These are phyloP conservation scores for Claviceps maximensis DNA, from an alignment of 2,329 filamentous ascomycete species.

Conservation along the genomic window DNA sequence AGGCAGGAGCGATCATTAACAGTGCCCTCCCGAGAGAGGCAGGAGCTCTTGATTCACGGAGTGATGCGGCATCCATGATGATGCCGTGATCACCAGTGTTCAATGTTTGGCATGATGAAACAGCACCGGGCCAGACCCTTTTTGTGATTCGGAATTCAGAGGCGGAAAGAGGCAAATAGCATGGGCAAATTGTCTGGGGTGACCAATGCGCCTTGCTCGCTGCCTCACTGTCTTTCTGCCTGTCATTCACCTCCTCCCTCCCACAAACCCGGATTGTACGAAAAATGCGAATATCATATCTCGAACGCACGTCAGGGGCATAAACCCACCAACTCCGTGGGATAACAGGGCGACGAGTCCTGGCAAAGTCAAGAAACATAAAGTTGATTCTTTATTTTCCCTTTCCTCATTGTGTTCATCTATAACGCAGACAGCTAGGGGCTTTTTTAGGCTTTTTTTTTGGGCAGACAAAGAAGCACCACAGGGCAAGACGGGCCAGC, in stretches of 20 bases:
- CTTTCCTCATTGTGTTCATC: not conserved
- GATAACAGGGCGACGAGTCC: not conserved
- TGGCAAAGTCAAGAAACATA: not conserved
- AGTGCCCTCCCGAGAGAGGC: not conserved
- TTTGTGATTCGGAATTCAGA: not conserved
- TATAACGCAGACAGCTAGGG: not conserved
- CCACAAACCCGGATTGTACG: too few species aligned
- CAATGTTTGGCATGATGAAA: not conserved
- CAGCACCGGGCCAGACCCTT: too few species aligned
- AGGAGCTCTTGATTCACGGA: not conserved
- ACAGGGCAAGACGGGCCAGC: too few species aligned
- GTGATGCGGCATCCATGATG: not conserved
- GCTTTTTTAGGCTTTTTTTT: not conserved
- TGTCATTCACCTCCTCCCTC: too few species aligned
- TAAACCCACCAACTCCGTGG: not conserved
- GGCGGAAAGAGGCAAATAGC: not conserved
- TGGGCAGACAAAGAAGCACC: not conserved
- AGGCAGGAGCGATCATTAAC: not conserved
- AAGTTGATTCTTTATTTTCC: too few species aligned
- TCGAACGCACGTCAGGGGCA: not conserved
- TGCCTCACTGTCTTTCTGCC: not conserved
- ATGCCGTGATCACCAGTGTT: not conserved
- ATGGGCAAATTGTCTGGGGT: not conserved
- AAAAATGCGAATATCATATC: not conserved
- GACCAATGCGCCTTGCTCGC: not conserved